Evolutionary conservation across 2,329 filamentous ascomycete species (phyloP), one percentile per base, ranked within the genome.

Genomic region (Ceratocystis colombiana): DNA sequence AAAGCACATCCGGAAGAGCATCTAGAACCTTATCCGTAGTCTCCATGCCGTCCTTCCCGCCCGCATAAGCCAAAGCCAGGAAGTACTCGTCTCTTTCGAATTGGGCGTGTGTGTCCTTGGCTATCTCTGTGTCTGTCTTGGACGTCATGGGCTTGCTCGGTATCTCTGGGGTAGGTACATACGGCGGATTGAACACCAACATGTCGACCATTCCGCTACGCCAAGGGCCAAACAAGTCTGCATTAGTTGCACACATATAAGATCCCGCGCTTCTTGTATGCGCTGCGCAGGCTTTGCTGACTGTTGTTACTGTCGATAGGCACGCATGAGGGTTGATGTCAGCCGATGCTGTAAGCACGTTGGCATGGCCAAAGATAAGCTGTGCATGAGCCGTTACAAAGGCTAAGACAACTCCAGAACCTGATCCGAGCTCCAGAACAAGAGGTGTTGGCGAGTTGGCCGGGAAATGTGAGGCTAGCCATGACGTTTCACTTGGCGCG

Each of bases 121-220:
- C 4, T 28, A 12, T 53, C 53, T 6, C 45, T 28, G 68, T 10
- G 71, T 73, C 65, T 70, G 68, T 10, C 71, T 68, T 71, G 65
- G 69, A 72, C 22, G 73, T 80, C 37, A 22, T 44, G 5, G 50
- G 67, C 45, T 82, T 75, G 28, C 76, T 74, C 1, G 93, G 92
- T 68, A 95, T 77, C 50, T 85, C 83, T 30, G 87, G 82, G 1
- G 92, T 95, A 1, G 94, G 94, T 15, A 99, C 94, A 74, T 99
- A 99, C 0, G 94, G 94, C 64, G 94, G 94, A 73, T 99, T 99
- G 80, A 97, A 99, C 33, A 99, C 82, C 69, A 99, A 80, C 10
- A 99, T 82, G 73, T 99, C 94, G 4, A 96, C 82, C 48, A 77
- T 76, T 2, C 33, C 17, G 12, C 62, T 67, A 0, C 77, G 73